phyloP scores from a whole-genome alignment of 2,329 filamentous ascomycete species.

The Xylaria sp. region DNA sequence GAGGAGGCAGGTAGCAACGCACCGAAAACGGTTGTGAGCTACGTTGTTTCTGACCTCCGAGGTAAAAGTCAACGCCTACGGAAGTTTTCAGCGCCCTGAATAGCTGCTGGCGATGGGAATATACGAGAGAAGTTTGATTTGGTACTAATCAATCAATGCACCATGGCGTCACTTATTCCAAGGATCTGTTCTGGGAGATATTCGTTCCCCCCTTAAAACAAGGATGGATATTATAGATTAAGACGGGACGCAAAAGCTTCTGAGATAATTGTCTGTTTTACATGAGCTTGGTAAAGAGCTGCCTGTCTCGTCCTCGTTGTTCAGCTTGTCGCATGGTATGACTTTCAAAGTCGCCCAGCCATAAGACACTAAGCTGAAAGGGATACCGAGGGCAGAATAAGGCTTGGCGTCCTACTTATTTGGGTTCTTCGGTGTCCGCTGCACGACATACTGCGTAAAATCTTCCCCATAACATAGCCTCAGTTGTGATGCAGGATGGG shows the following conservation, averaged over 20 bases:
- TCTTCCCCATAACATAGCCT: constrained; percentile 6
- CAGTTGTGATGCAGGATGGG: neutral
- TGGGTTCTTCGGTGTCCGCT: constrained; percentile 40
- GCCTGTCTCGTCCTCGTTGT: neutral
- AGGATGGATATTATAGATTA: neutral
- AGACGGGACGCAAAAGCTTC: neutral
- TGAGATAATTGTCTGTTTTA: constrained; percentile 8
- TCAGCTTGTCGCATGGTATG: constrained; percentile 17
- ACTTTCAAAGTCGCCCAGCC: constrained; percentile 19
- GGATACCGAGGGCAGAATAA: constrained; percentile 44
- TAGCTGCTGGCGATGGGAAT: neutral
- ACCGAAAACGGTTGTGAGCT: neutral
- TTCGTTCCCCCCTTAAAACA: neutral
- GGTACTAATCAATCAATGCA: constrained; percentile 8
- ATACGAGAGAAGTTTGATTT: neutral
- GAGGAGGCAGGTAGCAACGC: constrained; percentile 3
- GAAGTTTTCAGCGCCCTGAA: neutral
- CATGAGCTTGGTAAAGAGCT: constrained; percentile 10
- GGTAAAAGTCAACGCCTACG: neutral
- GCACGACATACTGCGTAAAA: neutral
- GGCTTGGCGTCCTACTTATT: constrained; percentile 39
- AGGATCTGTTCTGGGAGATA: neutral
- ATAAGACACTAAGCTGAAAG: constrained; percentile 43
- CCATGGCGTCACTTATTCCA: neutral
- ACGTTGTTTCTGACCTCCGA: neutral